phyloP scores from a whole-genome alignment of 73 alveolate genomes.

The Tetrahymena borealis region DNA sequence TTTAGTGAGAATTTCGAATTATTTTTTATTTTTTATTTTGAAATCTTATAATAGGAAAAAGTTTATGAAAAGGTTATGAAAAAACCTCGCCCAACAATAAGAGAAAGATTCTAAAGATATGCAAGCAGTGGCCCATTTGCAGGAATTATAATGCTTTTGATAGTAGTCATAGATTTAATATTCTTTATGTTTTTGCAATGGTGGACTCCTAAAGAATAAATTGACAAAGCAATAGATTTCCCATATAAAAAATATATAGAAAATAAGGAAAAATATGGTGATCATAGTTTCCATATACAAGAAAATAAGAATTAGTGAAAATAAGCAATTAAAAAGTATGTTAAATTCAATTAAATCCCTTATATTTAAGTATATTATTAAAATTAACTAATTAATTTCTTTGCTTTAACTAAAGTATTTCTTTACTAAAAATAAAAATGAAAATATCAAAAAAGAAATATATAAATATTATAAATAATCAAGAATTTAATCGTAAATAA shows the following conservation, averaged over 20 bases:
- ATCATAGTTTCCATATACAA: constrained; percentile 25
- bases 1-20: not conserved
- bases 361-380: too few relatives aligned
- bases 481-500: too few relatives aligned
- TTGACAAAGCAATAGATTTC: constrained; percentile 47
- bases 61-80: constrained; percentile 81
- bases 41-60: constrained; percentile 24
- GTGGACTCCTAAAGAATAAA: constrained; percentile 23
- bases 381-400: too few relatives aligned
- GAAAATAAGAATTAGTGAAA: not conserved
- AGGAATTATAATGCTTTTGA: constrained; percentile 9
- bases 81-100: constrained; percentile 49
- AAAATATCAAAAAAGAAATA: too few relatives aligned
- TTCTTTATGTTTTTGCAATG: constrained; percentile 9
- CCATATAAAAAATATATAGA: constrained; percentile 25
- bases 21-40: not conserved
- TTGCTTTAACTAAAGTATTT: too few relatives aligned
- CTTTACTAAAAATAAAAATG: too few relatives aligned
- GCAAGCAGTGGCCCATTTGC: constrained; percentile 64
- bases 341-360: too few relatives aligned
- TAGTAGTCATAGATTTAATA: constrained; percentile 33
- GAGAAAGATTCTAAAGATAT: constrained; percentile 57
- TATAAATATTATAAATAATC: too few relatives aligned
- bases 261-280: constrained; percentile 44
- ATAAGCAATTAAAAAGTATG: not conserved